Base-by-base conservation (phyloP, 2,329 filamentous ascomycete genomes). In the Amauroascus verrucosus region DNA sequence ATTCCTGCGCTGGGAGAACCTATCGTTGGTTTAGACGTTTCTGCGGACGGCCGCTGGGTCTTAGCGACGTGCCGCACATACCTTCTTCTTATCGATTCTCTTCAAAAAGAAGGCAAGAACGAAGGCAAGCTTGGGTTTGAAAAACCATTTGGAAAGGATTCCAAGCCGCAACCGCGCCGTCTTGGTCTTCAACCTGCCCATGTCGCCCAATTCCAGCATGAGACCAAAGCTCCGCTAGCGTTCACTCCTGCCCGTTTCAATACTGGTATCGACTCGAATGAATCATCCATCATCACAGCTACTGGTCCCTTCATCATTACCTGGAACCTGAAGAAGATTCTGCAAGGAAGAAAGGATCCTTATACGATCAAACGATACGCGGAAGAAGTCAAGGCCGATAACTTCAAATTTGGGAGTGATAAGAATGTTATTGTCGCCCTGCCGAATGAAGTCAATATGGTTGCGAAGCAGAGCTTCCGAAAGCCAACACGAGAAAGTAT, bases 61-160 rank as follows among this genome's bases (percentile, higher is more conserved):
- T 79, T 98, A 32, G 93, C 86, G 16, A 98, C 93, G 1, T 96
- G 91, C 62, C 83, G 86, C 44, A 98, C 91, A 3, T 98, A 97
- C 67, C 81, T 98, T 11, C 81, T 98, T 6, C 84, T 98, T 57
- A 88, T 98, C 58, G 93, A 98, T 65, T 82, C 89, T 0, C 72
- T 91, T 61, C 93, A 98, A 65, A 89, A 93, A 65, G 80, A 84
- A 0, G 93, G 93, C 67, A 97, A 96, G 77, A 95, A 97, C 60
- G 88, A 93, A 65, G 93, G 93, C 65, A 95, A 95, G 71, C 83
- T 98, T n/a, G 93, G 93, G 1, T 98, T 98, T 65, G 90, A 98
- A 71, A 90, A 86, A 67, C 77, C 88, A 0, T 98, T 98, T 64
- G 83, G 86, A 2, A 94, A 95, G 60, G 90, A 96, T 66, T 80